Percentiles rank a stretch among this genome's conserved stretches.
Evolutionary conservation across 2,329 filamentous ascomycete species (phyloP).

Genomic region (Diplodia mutila): DNA sequence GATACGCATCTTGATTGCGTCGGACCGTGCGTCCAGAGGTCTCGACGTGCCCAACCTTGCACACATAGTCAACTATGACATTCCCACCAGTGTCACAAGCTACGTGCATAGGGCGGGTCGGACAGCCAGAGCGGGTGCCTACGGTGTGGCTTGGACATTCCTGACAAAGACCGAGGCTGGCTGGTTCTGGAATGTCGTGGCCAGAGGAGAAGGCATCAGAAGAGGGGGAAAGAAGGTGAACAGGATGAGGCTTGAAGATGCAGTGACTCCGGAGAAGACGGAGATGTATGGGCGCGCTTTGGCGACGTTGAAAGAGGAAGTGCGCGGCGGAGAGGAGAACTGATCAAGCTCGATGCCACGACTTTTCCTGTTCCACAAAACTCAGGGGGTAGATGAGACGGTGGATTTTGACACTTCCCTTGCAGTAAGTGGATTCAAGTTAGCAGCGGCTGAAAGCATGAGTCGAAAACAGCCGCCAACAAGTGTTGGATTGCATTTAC

Average conservation of each 20-base stretch:
- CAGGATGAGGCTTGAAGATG: conserved; percentile 49
- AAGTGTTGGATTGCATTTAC: not conserved
- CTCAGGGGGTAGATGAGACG: not conserved
- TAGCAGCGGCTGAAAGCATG: not conserved
- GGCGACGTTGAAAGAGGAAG: conserved; percentile 65
- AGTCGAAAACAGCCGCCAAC: not conserved
- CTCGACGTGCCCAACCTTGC: conserved; percentile 79
- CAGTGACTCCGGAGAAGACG: conserved; percentile 47
- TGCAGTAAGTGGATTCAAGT: not conserved
- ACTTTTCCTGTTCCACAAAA: not conserved
- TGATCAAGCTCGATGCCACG: not conserved
- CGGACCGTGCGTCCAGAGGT: conserved; percentile 90
- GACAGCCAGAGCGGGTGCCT: conserved; percentile 78
- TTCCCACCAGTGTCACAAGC: conserved; percentile 76
- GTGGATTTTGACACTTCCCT: not conserved
- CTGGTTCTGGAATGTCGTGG: conserved; percentile 91
- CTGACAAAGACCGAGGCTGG: conserved; percentile 79
- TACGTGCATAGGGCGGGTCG: conserved; percentile 93
- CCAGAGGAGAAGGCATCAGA: conserved; percentile 57
- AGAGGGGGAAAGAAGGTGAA: conserved; percentile 51
- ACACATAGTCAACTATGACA: conserved; percentile 92
- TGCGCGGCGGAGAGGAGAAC: conserved; percentile 39
- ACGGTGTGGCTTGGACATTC: conserved; percentile 83
- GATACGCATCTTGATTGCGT: conserved; percentile 79
- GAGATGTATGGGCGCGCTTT: conserved; percentile 59